phyloP scores from a whole-genome alignment of 2,329 filamentous ascomycete genomes.

The Aspergillus proliferans region DNA sequence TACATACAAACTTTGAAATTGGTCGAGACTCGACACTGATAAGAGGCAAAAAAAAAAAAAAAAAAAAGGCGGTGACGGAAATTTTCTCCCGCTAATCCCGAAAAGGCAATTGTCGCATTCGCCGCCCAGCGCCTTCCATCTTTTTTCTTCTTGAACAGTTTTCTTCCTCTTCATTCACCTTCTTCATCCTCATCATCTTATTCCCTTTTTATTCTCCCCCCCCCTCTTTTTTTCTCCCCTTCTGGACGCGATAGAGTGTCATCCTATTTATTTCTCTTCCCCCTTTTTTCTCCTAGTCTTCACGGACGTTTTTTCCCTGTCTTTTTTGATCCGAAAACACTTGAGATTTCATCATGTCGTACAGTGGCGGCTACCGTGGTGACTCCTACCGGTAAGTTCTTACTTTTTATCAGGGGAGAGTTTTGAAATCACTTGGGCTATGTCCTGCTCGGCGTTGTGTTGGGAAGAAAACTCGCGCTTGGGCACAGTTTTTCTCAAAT shows the following conservation, averaged over 20 bases:
- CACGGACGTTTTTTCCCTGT: slow-evolving; percentile 1
- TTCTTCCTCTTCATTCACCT: slow-evolving; percentile 20
- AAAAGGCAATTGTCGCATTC: slow-evolving; percentile 21
- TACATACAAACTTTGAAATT: background rate
- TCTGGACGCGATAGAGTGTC: slow-evolving; percentile 7
- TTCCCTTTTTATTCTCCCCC: slow-evolving; percentile 18
- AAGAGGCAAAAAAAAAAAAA: slow-evolving; percentile 3
- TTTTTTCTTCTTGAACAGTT: slow-evolving; percentile 18
- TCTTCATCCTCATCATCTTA: slow-evolving; percentile 23
- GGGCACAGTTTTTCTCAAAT: background rate
- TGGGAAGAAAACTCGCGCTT: background rate
- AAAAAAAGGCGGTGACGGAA: slow-evolving; percentile 2
- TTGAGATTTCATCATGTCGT: slow-evolving; percentile 56
- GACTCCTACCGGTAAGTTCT: slow-evolving; percentile 46
- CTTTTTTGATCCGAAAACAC: slow-evolving; percentile 8
- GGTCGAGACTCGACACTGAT: slow-evolving; percentile 4
- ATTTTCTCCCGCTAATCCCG: slow-evolving; percentile 18
- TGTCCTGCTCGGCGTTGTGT: background rate
- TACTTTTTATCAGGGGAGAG: background rate
- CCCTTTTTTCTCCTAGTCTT: background rate
- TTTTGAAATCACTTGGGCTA: slow-evolving; percentile 2
- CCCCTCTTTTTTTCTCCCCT: slow-evolving; percentile 14
- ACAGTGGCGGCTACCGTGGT: slow-evolving; percentile 52
- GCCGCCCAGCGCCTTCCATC: slow-evolving; percentile 6
- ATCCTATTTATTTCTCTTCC: slow-evolving; percentile 7